These are phyloP conservation scores for Gossypium longicalyx DNA, from an alignment of 345 rosid species.

Conservation along the genomic window DNA sequence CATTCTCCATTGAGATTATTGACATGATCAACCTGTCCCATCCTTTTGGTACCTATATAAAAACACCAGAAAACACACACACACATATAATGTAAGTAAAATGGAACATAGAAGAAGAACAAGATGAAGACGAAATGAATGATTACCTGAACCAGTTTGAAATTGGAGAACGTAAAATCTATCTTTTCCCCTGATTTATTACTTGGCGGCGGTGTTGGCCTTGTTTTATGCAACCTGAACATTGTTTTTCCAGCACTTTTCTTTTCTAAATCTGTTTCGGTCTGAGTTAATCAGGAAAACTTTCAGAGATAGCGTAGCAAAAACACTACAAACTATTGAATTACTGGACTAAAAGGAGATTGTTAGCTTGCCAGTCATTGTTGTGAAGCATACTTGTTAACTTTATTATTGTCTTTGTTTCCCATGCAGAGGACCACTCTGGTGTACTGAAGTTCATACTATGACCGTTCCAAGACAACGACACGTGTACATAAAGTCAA, in stretches of 20 bases:
- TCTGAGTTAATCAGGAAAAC: neutral
- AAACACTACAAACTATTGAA: neutral
- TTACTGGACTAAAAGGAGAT: slow-evolving; percentile 4
- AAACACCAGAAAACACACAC: neutral
- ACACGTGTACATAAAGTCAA: slow-evolving; percentile 1
- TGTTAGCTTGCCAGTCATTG: slow-evolving; percentile 16
- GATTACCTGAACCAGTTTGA: slow-evolving; percentile 46
- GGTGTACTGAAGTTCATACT: neutral
- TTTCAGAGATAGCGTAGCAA: neutral
- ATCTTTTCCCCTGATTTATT: slow-evolving; percentile 37
- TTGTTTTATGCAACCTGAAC: slow-evolving; percentile 44
- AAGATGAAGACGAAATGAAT: neutral
- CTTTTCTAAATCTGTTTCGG: neutral
- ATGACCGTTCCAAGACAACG: neutral
- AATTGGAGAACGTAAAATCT: slow-evolving; percentile 46
- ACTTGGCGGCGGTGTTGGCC: slow-evolving; percentile 8
- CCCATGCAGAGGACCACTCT: neutral
- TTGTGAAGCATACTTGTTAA: slow-evolving; percentile 7
- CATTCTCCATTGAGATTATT: slow-evolving; percentile 38
- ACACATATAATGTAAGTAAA: neutral
- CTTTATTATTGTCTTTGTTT: neutral
- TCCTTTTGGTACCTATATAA: slow-evolving; percentile 56
- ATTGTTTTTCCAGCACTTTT: slow-evolving; percentile 16
- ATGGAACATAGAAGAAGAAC: neutral
- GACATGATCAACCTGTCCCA: slow-evolving; percentile 61